A percentile compares a stretch with the other conserved stretches of the same genome.
These are phyloP conservation scores for Delonix regia DNA, from an alignment of 306 rosid species.

Conservation along the genomic window DNA sequence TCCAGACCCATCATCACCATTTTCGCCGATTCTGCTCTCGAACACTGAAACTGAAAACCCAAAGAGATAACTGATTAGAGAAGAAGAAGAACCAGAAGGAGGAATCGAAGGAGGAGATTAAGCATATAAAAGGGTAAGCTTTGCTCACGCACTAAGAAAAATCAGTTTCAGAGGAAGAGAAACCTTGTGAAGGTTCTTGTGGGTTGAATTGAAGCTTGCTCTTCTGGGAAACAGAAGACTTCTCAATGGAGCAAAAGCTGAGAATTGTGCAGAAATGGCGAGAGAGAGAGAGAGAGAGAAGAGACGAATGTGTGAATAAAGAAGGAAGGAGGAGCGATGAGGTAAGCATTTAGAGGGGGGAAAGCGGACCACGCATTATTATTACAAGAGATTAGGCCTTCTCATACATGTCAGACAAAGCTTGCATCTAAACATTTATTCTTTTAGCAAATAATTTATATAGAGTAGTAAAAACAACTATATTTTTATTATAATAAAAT, in stretches of 20 bases:
- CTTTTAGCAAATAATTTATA: too few species aligned
- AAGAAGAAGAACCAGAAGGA: neutral
- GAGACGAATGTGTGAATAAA: neutral
- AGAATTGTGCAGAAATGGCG: neutral
- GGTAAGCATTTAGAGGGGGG: neutral
- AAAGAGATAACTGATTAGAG: neutral
- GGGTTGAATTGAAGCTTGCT: neutral
- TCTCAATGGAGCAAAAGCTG: too few species aligned
- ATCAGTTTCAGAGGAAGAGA: neutral
- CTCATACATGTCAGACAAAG: neutral
- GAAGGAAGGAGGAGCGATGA: neutral
- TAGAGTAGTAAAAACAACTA: too few species aligned
- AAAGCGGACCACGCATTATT: slow-evolving; percentile 7
- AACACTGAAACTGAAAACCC: neutral
- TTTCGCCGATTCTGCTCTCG: slow-evolving; percentile 23
- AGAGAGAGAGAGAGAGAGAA: neutral
- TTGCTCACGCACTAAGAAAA: too few species aligned
- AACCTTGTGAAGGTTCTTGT: neutral
- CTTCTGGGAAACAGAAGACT: neutral
- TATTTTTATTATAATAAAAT: too few species aligned
- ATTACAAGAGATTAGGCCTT: neutral
- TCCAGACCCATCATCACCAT: slow-evolving; percentile 64
- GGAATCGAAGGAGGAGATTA: too few species aligned
- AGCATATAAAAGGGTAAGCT: too few species aligned
- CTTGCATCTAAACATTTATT: neutral